These are phyloP conservation scores for Penicillium paxilli DNA, from an alignment of 495 filamentous ascomycete genomes.

Conservation along the genomic window DNA sequence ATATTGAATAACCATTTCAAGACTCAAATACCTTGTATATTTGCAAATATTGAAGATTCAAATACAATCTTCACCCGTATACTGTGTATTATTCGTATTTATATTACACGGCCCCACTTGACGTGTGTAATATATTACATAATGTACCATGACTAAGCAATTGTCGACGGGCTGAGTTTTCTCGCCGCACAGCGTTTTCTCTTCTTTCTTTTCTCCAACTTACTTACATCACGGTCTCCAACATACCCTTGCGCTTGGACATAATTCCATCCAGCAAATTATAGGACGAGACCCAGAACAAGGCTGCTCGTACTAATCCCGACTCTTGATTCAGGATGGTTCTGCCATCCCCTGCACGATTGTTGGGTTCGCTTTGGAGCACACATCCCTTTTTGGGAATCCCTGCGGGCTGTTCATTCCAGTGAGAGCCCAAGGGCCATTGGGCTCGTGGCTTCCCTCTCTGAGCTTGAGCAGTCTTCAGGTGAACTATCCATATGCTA, in stretches of 20 bases:
- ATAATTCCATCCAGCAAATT: conserved; percentile 26
- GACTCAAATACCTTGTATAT: too few relatives aligned
- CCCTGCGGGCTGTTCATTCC: background rate
- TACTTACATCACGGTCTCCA: conserved; percentile 41
- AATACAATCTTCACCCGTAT: background rate
- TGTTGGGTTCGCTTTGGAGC: conserved; percentile 54
- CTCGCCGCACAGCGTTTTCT: conserved; percentile 5
- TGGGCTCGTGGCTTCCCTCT: background rate
- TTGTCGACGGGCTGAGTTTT: conserved; percentile 3
- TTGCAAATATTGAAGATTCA: background rate
- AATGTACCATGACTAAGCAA: background rate
- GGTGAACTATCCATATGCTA: conserved; percentile 1
- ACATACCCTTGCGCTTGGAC: conserved; percentile 41
- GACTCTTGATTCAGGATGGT: conserved; percentile 30
- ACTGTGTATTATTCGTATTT: background rate
- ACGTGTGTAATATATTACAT: background rate
- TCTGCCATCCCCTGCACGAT: conserved; percentile 27
- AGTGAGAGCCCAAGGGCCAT: background rate
- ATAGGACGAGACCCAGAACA: conserved; percentile 48
- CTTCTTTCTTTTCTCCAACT: conserved; percentile 27
- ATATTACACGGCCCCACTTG: background rate
- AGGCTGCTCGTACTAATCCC: conserved; percentile 53
- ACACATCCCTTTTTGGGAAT: conserved; percentile 27
- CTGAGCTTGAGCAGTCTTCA: background rate
- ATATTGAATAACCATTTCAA: too few relatives aligned